phyloP scores from a whole-genome alignment of 2,329 filamentous ascomycete genomes.

The Diaporthe caulivora region DNA sequence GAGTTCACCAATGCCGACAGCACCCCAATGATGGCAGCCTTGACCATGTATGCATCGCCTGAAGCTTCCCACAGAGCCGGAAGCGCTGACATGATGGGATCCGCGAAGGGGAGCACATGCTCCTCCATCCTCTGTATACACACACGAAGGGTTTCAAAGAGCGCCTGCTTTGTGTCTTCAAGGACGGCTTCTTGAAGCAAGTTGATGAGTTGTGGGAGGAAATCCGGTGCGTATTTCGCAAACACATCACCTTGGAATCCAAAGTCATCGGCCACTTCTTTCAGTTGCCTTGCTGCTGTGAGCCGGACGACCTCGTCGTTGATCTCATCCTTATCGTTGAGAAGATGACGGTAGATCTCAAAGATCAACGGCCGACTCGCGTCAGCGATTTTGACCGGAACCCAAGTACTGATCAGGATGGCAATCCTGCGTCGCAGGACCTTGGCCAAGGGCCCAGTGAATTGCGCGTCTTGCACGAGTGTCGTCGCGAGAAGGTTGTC shows the following conservation, averaged over 20 bases:
- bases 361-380: constrained; percentile 81
- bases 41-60: constrained; percentile 86
- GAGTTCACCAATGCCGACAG: constrained; percentile 87
- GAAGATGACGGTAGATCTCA: constrained; percentile 87
- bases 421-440: constrained; percentile 88
- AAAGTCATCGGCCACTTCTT: constrained; percentile 84
- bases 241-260: constrained; percentile 82
- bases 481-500: constrained; percentile 81
- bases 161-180: constrained; percentile 89
- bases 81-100: constrained; percentile 84
- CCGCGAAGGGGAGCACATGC: constrained; percentile 75
- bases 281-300: constrained; percentile 88
- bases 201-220: constrained; percentile 79
- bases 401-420: constrained; percentile 91
- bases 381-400: constrained; percentile 79
- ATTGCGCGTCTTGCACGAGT: constrained; percentile 82
- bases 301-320: constrained; percentile 95
- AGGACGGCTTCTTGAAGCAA: constrained; percentile 85
- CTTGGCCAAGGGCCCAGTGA: constrained; percentile 73
- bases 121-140: constrained; percentile 86
- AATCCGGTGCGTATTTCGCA: constrained; percentile 79
- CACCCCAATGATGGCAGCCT: constrained; percentile 90
- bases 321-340: constrained; percentile 79
- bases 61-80: constrained; percentile 88
- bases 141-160: constrained; percentile 87